Conservation (phyloP, 345 rosid species). For the sweet orange (Citrus sinensis) region DNA sequence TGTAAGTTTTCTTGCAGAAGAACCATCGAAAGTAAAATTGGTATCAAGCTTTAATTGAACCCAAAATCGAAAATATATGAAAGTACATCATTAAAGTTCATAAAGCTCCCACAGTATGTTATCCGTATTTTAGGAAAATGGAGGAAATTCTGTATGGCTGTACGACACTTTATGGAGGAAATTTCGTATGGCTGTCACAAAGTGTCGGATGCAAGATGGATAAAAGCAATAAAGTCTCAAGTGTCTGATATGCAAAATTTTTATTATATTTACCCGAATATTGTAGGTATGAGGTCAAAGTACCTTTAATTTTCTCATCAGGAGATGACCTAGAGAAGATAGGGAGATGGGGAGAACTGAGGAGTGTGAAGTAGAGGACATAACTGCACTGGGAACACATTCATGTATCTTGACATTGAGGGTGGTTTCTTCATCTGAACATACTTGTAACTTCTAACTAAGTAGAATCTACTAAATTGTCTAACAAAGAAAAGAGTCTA, state of each 20-base stretch:
- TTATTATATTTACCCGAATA: background rate
- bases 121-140: background rate
- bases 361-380: background rate
- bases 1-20: background rate
- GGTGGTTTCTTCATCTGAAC: background rate
- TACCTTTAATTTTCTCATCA: background rate
- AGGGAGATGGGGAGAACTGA: background rate
- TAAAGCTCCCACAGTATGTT: background rate
- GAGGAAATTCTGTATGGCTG: background rate
- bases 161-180: background rate
- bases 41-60: background rate
- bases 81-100: no score
- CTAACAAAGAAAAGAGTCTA: background rate
- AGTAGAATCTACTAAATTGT: background rate
- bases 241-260: background rate
- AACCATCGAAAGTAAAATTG: background rate
- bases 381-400: background rate
- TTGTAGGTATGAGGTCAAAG: background rate
- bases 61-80: background rate
- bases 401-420: background rate
- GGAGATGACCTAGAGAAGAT: background rate
- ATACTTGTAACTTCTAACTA: background rate
- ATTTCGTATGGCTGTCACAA: background rate
- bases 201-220: background rate
- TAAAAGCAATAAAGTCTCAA: background rate